Percentiles rank a stretch among this genome's conserved stretches.
These are phyloP conservation scores for Ophiobolus disseminans DNA, from an alignment of 2,329 filamentous ascomycete species.

Conservation along the genomic window DNA sequence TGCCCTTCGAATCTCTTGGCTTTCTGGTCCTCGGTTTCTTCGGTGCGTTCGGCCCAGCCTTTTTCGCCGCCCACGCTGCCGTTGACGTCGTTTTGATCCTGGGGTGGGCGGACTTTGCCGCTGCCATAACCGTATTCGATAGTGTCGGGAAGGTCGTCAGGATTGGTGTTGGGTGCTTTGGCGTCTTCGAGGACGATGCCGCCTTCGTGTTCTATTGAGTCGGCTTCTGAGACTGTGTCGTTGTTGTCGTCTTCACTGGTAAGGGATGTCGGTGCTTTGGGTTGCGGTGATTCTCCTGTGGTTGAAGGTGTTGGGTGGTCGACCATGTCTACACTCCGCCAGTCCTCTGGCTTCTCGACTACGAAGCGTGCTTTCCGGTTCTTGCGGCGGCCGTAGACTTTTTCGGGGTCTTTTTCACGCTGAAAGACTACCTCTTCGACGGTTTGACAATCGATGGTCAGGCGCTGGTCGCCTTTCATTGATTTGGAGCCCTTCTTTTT, in stretches of 20 bases:
- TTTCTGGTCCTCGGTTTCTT: slow-evolving; percentile 61
- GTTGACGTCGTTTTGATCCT: slow-evolving; percentile 60
- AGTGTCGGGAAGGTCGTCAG: slow-evolving; percentile 9
- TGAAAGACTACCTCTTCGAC: slow-evolving; percentile 62
- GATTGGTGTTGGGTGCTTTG: slow-evolving; percentile 1
- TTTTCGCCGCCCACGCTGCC: slow-evolving; percentile 65
- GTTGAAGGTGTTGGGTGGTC: slow-evolving; percentile 26
- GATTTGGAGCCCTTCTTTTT: slow-evolving; percentile 36
- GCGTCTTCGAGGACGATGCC: slow-evolving; percentile 19
- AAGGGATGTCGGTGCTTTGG: not conserved
- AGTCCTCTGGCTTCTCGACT: slow-evolving; percentile 49
- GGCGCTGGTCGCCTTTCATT: slow-evolving; percentile 59
- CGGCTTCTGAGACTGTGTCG: slow-evolving; percentile 21
- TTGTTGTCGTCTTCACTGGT: slow-evolving; percentile 17
- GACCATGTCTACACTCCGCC: slow-evolving; percentile 56
- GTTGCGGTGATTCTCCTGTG: slow-evolving; percentile 2
- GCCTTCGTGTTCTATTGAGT: slow-evolving; percentile 20
- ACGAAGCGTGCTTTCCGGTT: slow-evolving; percentile 54
- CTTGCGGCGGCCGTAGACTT: slow-evolving; percentile 54
- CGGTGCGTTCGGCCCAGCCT: slow-evolving; percentile 59
- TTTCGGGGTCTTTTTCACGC: slow-evolving; percentile 53
- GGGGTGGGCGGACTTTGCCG: slow-evolving; percentile 49
- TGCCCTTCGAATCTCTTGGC: slow-evolving; percentile 59
- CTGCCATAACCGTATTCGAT: slow-evolving; percentile 37
- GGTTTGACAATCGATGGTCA: slow-evolving; percentile 58